Conservation (phyloP, 139 green algal species). For the Micractinium conductrix region DNA sequence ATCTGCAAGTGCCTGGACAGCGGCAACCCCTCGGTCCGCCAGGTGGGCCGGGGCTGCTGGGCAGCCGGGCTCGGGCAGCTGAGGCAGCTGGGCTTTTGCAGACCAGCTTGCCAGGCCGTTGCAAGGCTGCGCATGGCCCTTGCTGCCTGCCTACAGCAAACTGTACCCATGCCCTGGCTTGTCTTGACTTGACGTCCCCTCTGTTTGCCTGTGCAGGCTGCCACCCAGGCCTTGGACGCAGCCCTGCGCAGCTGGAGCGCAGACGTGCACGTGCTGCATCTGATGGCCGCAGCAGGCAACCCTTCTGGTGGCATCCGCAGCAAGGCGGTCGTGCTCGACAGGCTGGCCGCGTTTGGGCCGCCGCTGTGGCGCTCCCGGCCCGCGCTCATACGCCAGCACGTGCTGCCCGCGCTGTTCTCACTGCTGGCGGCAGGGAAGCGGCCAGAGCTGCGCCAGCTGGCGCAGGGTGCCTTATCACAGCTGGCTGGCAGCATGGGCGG, state of each 20-base stretch:
- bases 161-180: no score
- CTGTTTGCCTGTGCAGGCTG: background rate
- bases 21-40: slow-evolving; percentile 19
- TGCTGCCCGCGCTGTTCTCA: slow-evolving; percentile 20
- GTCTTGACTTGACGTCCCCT: no score
- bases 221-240: background rate
- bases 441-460: slow-evolving; percentile 13
- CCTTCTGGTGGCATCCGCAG: background rate
- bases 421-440: slow-evolving; percentile 7
- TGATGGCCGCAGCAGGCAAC: background rate
- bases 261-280: background rate
- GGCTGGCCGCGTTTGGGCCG: background rate
- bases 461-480: background rate
- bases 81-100: background rate
- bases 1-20: slow-evolving; percentile 18
- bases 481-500: background rate
- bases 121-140: no score
- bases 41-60: background rate
- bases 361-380: background rate
- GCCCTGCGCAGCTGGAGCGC: background rate
- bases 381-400: background rate
- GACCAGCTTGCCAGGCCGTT: no score
- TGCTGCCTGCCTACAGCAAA: no score
- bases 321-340: slow-evolving; percentile 22
- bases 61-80: background rate